Conservation (phyloP, 345 rosid genomes). For the Punica granatum region DNA sequence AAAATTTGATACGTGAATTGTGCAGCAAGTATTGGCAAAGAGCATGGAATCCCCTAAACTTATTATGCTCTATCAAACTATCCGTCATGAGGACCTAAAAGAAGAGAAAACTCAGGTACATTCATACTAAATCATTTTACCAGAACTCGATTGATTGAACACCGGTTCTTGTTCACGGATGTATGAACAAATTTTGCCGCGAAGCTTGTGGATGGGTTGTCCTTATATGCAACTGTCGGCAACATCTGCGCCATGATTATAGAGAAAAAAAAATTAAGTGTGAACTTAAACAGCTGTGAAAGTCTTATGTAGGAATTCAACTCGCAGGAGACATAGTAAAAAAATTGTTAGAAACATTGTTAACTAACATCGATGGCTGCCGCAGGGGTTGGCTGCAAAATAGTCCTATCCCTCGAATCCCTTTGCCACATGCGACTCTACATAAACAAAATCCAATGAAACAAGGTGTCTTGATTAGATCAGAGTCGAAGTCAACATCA, state of each 20-base stretch:
- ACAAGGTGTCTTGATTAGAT: neutral
- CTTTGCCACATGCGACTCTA: constrained; percentile 85
- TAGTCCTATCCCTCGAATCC: constrained; percentile 72
- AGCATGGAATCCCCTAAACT: neutral
- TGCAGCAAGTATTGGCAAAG: neutral
- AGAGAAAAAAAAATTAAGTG: constrained; percentile 6
- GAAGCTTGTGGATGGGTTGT: constrained; percentile 94
- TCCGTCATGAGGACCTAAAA: neutral
- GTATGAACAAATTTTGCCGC: constrained; percentile 94
- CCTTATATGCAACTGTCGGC: constrained; percentile 81
- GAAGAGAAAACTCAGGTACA: neutral
- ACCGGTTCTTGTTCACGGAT: constrained; percentile 87
- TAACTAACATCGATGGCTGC: constrained; percentile 76
- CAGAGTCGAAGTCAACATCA: neutral
- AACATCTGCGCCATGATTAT: constrained; percentile 53
- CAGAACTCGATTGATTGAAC: constrained; percentile 88
- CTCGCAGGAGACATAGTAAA: neutral
- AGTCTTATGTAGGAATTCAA: neutral
- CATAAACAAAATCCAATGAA: constrained; percentile 6
- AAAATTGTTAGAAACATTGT: neutral
- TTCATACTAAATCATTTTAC: constrained; percentile 32
- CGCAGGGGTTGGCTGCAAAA: constrained; percentile 79
- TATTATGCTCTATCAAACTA: no score
- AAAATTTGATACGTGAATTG: neutral
- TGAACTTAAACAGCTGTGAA: neutral